Base-by-base conservation (phyloP, 257 asterid species). In the Capsicum rhomboideum region DNA sequence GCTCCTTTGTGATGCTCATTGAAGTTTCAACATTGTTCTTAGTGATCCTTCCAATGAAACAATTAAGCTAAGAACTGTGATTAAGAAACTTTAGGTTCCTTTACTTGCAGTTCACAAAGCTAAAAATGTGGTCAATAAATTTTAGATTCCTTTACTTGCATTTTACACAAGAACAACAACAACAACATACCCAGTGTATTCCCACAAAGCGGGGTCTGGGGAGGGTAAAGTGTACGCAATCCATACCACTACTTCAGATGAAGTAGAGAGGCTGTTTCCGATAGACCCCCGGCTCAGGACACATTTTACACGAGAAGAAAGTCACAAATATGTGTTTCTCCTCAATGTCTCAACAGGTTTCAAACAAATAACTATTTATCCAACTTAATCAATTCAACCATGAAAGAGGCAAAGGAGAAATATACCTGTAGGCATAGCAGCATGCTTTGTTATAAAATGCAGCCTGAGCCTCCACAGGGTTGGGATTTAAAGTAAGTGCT, bases 381-480 rank as follows among this genome's bases (percentile, higher is more conserved):
- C 59, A 23, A 40, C 40, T 44, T 2, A 42, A 44, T 10, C 10
- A 72, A 42, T 42, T 46, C 21, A 74, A 74, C 59, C 59, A 23
- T 46, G 42, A 46, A 74, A 46, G 40, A 74, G 80, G 66, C 63
- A 44, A 59, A 0, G 16, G 61, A 54, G 79, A 78, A 59, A 40
- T 10, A 13, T 86, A 96, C 98, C 98, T 92, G 91, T 96, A 96
- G 78, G 99, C 98, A 88, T 93, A 98, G 79, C 99, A 96, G 82
- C 99, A 94, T 77, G 99, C 98, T 88, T 96, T 96, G 91, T 96
- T 96, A 88, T 93, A 96, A 80, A 94, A 87, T 64, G 99, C 99
- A 82, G 99, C 99, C 88, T 94, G 98, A 82, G 98, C 91, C 85
- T 94, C 99, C 84, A 55, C 50, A 2, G 93, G 89, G 74, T 90